Evolutionary conservation across 2,329 filamentous ascomycete species (phyloP).

Genomic region (Rhinocladiella similis): DNA sequence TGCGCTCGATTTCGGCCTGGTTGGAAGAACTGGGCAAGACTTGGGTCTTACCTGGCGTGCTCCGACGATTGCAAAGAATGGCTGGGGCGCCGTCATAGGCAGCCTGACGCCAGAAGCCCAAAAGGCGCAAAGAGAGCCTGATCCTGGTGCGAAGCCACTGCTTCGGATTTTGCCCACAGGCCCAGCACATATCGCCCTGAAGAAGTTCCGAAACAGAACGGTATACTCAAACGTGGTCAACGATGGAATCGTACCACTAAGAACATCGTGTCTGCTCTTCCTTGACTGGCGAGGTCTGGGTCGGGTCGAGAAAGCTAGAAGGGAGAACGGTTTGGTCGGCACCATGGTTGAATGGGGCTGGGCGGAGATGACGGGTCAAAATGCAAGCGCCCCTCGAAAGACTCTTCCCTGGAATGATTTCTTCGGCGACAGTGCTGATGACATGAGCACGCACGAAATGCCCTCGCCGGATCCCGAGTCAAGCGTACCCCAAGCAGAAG

Average conservation of each 20-base stretch:
- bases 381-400: slow-evolving; percentile 56
- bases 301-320: slow-evolving; percentile 87
- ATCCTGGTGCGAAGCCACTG: slow-evolving; percentile 75
- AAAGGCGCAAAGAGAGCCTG: slow-evolving; percentile 68
- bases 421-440: slow-evolving; percentile 29
- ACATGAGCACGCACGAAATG: slow-evolving; percentile 23
- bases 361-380: slow-evolving; percentile 79
- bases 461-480: slow-evolving; percentile 24
- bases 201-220: slow-evolving; percentile 72
- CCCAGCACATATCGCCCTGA: slow-evolving; percentile 80
- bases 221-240: slow-evolving; percentile 87
- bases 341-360: slow-evolving; percentile 93
- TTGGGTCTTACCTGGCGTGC: slow-evolving; percentile 87
- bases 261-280: slow-evolving; percentile 94
- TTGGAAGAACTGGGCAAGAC: slow-evolving; percentile 94
- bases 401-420: slow-evolving; percentile 32
- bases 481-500: slow-evolving; percentile 27
- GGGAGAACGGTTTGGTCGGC: slow-evolving; percentile 88
- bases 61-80: slow-evolving; percentile 65
- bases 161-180: slow-evolving; percentile 75
- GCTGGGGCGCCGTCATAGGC: slow-evolving; percentile 78
- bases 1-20: slow-evolving; percentile 90
- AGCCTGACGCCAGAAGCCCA: slow-evolving; percentile 50
- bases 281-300: slow-evolving; percentile 94
- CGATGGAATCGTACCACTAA: slow-evolving; percentile 86